Base-by-base conservation (phyloP, 345 rosid species). In the Xanthoceras sorbifolium region DNA sequence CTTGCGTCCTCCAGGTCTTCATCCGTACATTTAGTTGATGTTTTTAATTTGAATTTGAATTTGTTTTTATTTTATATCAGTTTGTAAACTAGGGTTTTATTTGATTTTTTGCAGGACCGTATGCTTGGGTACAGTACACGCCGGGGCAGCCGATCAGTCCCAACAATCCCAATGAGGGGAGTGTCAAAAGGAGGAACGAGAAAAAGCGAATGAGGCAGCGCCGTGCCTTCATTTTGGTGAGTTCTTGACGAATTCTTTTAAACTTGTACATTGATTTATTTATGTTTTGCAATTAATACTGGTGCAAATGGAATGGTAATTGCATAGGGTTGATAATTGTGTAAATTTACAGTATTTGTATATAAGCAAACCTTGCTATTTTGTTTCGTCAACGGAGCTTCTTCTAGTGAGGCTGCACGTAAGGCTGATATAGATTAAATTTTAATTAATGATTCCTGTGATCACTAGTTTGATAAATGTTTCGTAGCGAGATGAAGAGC, bases 161-260 rank as follows among this genome's bases (percentile, higher is more conserved):
- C 8, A 94, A 85, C 81, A 89, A 87, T 66, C 98, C 98, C 9
- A 94, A 93, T 26, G 82, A 91, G 81, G 97, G 97, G 26, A 92
- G 94, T 76, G 71, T 89, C 29, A 90, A 89, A 82, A 77, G 89
- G 81, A 89, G 97, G 88, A 93, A 94, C 38, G 91, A 87, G 74
- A 92, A 90, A 84, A 91, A 93, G 88, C 91, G 94, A n/a, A 87
- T 86, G 22, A 84, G 85, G 81, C 91, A 52, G 70, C 89, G 87
- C 6, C 89, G 87, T 3, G 93, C 88, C 2, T 92, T 93, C 79
- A 87, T 89, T 76, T 63, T 80, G 97, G 94, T 91, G 62, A 1
- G 88, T 82, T n/a, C 52, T 6, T 69, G 26, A n/a, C 23, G 46
- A 15, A 22, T 20, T 20, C 0, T 50, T 70, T 71, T 46, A 5